Base-by-base conservation (phyloP, 768 basidiomycete genomes). In the Boletellus emodensis region DNA sequence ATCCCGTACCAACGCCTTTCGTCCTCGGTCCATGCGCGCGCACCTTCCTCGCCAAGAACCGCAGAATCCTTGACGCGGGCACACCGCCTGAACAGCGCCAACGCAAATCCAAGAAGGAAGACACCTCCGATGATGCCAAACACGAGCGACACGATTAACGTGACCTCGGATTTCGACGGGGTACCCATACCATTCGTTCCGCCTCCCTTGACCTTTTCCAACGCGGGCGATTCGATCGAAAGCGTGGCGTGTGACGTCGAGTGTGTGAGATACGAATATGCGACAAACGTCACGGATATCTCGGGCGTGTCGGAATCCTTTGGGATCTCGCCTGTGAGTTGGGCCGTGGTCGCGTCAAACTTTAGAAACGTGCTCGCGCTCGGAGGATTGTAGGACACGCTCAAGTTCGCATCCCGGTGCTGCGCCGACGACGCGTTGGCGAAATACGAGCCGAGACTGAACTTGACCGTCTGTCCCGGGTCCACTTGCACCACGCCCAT, bases 1-100 rank as follows among this genome's bases (percentile, higher is more conserved):
- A 85, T 70, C 17, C 82, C 83, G 59, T 88, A 87, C 83, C 85
- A 88, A 56, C 72, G 77, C 53, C 76, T 79, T 53, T 89, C 87
- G 52, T 78, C 78, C 43, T 81, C 82, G 15, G 80, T 79, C 79
- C 76, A 84, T 3, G 74, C 80, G 26, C 70, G 72, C 24, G 68
- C 69, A 12, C 79, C 84, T 60, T 82, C 82, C 58, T 84, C 80
- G 17, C 81, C 83, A 2, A 71, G 63, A n/a, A 81, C 53, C 4
- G 80, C 85, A 1, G 81, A 74, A 60, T 87, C 86, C 39, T 79
- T 73, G 35, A 85, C 78, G 48, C 72, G 72, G 1, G 79, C 77
- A 50, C 76, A 84, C 36, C 76, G 73, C 38, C 84, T 73, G 52
- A 85, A 69, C 38, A 72, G 52, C 2, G 85, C 81, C 40, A 89